phyloP scores from a whole-genome alignment of 768 basidiomycete genomes.

The Lactifluus pinguis region DNA sequence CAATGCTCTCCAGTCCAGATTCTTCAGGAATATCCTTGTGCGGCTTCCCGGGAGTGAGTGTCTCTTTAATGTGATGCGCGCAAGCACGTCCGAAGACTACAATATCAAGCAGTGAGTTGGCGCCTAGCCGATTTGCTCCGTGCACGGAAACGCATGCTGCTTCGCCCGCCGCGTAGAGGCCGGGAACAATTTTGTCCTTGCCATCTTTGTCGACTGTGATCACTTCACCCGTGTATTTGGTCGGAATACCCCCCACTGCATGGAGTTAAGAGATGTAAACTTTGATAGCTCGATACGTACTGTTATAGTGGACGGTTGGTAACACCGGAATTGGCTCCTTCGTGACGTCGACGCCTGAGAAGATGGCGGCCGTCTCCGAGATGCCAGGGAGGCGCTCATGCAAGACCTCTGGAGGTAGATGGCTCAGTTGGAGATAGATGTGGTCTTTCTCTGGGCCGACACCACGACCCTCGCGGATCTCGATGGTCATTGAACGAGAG shows the following conservation, averaged over 20 bases:
- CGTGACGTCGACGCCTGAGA: constrained; percentile 97
- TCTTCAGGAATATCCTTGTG: constrained; percentile 85
- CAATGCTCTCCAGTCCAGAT: constrained; percentile 76
- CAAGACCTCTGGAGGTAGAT: constrained; percentile 90
- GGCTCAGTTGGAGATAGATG: constrained; percentile 92
- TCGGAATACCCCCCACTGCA: constrained; percentile 98
- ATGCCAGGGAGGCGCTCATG: constrained; percentile 98
- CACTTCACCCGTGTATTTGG: constrained; percentile 96
- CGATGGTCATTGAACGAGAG: constrained; percentile 97
- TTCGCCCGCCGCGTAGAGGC: constrained; percentile 97
- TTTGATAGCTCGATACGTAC: constrained; percentile 39
- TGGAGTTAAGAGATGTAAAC: constrained; percentile 15
- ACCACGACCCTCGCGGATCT: constrained; percentile 97
- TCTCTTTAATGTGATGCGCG: constrained; percentile 94
- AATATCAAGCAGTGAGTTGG: constrained; percentile 97
- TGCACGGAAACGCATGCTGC: constrained; percentile 99
- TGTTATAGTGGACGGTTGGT: constrained; percentile 98
- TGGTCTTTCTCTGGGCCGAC: constrained; percentile 99
- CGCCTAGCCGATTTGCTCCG: constrained; percentile 98
- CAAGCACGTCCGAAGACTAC: constrained; percentile 99
- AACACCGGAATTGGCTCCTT: constrained; percentile 99
- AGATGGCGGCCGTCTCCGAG: constrained; percentile 98
- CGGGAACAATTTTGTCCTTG: constrained; percentile 90
- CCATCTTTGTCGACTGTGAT: constrained; percentile 81
- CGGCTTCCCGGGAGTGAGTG: constrained; percentile 76